Evolutionary conservation across 2,329 filamentous ascomycete genomes (phyloP).

Genomic region (Cordyceps cicadae): DNA sequence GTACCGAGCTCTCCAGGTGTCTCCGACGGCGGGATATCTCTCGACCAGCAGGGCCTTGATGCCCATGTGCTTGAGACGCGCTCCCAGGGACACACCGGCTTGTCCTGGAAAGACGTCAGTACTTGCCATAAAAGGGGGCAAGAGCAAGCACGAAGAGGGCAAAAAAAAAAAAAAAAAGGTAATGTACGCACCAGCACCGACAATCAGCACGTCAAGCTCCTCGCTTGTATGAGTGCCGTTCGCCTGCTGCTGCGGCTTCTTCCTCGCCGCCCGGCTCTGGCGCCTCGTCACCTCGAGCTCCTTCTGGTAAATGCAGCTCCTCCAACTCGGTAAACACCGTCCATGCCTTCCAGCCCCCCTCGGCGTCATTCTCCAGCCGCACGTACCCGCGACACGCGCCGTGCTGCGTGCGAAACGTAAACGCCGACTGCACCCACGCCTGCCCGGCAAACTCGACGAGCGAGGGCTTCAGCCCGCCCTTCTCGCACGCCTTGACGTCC

Average conservation of each 20-base stretch:
- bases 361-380: conserved; percentile 3
- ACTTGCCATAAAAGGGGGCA: too few species aligned
- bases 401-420: conserved; percentile 1
- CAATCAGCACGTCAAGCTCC: neutral
- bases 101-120: neutral
- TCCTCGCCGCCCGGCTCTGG: neutral
- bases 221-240: neutral
- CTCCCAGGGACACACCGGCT: neutral
- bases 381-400: neutral
- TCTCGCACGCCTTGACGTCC: neutral
- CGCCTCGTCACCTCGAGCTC: neutral
- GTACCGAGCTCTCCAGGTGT: conserved; percentile 7
- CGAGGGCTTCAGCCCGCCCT: conserved; percentile 3
- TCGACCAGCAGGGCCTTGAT: neutral
- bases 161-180: neutral
- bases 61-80: conserved; percentile 5
- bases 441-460: conserved; percentile 2
- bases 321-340: conserved; percentile 5
- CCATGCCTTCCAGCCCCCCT: conserved; percentile 1
- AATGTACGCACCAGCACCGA: conserved; percentile 1
- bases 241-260: neutral
- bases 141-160: neutral
- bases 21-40: neutral
- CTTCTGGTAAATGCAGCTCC: neutral
- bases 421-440: conserved; percentile 8